Conservation (phyloP, 1,284 basidiomycete genomes). For the Naganishia cerealis region DNA sequence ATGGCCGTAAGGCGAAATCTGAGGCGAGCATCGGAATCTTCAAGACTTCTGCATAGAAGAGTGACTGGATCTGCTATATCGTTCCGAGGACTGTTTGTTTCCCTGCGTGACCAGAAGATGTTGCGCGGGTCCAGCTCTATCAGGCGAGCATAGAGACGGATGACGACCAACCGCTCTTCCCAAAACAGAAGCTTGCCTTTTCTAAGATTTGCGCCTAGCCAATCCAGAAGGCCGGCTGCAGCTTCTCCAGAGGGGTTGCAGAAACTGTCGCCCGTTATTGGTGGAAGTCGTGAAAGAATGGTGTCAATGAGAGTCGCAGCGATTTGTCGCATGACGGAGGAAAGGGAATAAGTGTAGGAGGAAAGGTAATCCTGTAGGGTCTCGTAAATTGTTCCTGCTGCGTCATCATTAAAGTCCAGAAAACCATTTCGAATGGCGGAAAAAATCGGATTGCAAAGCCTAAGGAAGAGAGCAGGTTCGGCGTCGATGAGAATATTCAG, state of each 20-base stretch:
- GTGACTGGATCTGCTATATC: background rate
- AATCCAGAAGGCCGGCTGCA: slow-evolving; percentile 60
- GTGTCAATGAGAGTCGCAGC: slow-evolving; percentile 66
- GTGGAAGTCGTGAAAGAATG: slow-evolving; percentile 61
- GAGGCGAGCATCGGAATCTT: slow-evolving; percentile 79
- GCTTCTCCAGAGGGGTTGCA: slow-evolving; percentile 56
- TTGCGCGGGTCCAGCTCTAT: slow-evolving; percentile 64
- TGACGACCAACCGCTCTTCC: slow-evolving; percentile 66
- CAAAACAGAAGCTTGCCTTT: slow-evolving; percentile 63
- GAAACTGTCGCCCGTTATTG: slow-evolving; percentile 58
- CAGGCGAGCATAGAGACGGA: slow-evolving; percentile 68
- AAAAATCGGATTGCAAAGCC: slow-evolving; percentile 63
- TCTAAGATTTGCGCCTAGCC: slow-evolving; percentile 59
- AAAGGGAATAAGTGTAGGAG: slow-evolving; percentile 63
- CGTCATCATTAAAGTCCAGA: slow-evolving; percentile 60
- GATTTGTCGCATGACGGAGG: slow-evolving; percentile 61
- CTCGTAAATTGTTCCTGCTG: slow-evolving; percentile 61
- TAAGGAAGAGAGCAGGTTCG: slow-evolving; percentile 60
- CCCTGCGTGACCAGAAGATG: slow-evolving; percentile 2
- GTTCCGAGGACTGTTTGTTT: background rate
- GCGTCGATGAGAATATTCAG: slow-evolving; percentile 62
- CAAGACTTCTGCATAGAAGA: slow-evolving; percentile 14
- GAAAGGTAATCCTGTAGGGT: slow-evolving; percentile 61
- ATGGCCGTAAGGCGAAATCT: slow-evolving; percentile 72
- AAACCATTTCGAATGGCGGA: slow-evolving; percentile 61